Conservation (phyloP, 2,329 filamentous ascomycete genomes). For the Paramyrothecium sp. region DNA sequence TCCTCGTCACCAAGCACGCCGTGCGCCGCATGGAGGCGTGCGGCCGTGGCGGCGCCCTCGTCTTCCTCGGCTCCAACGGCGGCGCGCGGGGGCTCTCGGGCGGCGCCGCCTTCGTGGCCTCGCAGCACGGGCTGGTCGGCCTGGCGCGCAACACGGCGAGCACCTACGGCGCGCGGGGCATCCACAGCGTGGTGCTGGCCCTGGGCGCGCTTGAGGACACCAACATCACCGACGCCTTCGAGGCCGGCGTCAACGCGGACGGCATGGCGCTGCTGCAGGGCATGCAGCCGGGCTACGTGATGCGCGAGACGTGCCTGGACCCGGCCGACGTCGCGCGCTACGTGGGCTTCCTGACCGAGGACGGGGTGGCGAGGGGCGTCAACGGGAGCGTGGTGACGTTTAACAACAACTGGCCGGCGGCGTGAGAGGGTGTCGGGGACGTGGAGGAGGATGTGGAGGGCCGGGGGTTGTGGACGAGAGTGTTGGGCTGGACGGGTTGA, state of each 20-base stretch:
- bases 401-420: conserved; percentile 35
- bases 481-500: neutral
- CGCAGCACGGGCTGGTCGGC: conserved; percentile 53
- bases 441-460: conserved; percentile 35
- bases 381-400: conserved; percentile 34
- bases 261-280: conserved; percentile 23
- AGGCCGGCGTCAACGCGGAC: conserved; percentile 28
- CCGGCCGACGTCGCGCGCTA: conserved; percentile 37
- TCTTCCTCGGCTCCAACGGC: conserved; percentile 52
- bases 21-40: conserved; percentile 30
- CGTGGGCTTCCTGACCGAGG: conserved; percentile 28
- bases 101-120: conserved; percentile 50
- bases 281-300: conserved; percentile 24
- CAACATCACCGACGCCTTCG: conserved; percentile 48
- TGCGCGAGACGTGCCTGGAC: conserved; percentile 23
- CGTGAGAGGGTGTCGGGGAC: conserved; percentile 26
- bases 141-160: conserved; percentile 57
- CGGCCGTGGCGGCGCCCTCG: conserved; percentile 39
- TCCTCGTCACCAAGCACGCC: conserved; percentile 48
- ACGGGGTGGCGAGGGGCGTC: conserved; percentile 25
- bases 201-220: conserved; percentile 55
- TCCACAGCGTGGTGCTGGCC: conserved; percentile 46
- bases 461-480: conserved; percentile 21
- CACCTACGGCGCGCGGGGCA: conserved; percentile 52
- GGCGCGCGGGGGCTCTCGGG: conserved; percentile 35